Conservation (phyloP, 2,329 filamentous ascomycete genomes). For the Cadophora luteo-olivacea region DNA sequence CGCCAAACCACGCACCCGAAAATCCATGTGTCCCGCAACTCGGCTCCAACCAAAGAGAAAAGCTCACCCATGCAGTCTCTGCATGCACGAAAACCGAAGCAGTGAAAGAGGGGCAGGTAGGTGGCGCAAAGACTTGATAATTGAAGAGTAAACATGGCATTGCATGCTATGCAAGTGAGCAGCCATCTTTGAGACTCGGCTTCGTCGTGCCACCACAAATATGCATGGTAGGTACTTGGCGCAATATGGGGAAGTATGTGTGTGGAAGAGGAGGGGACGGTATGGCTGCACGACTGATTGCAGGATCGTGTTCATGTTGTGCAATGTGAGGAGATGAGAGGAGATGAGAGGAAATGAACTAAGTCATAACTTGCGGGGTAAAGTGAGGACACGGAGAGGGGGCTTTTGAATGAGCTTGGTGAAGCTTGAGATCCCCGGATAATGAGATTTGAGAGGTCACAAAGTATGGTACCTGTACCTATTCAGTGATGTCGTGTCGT, state of each 20-base stretch:
- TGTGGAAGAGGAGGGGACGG: background rate
- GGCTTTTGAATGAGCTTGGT: background rate
- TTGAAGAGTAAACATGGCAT: background rate
- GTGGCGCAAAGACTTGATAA: background rate
- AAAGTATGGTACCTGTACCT: background rate
- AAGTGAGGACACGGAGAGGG: background rate
- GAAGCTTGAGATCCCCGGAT: slow-evolving; percentile 11
- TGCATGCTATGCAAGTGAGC: background rate
- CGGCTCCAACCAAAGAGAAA: background rate
- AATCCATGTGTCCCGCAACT: background rate
- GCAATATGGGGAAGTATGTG: background rate
- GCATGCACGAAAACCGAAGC: background rate
- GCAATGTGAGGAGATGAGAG: background rate
- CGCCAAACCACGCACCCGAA: background rate
- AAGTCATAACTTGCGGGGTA: slow-evolving; percentile 11
- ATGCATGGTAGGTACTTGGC: background rate
- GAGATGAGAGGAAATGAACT: too few species aligned
- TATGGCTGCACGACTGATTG: background rate
- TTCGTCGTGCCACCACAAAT: background rate
- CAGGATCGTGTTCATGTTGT: slow-evolving; percentile 11
- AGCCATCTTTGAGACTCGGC: background rate
- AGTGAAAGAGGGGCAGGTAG: background rate
- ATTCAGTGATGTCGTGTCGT: background rate
- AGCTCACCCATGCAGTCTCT: background rate
- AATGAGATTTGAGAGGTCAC: slow-evolving; percentile 12